Base-by-base conservation (phyloP, 768 basidiomycete species). In the Collybia sordida region DNA sequence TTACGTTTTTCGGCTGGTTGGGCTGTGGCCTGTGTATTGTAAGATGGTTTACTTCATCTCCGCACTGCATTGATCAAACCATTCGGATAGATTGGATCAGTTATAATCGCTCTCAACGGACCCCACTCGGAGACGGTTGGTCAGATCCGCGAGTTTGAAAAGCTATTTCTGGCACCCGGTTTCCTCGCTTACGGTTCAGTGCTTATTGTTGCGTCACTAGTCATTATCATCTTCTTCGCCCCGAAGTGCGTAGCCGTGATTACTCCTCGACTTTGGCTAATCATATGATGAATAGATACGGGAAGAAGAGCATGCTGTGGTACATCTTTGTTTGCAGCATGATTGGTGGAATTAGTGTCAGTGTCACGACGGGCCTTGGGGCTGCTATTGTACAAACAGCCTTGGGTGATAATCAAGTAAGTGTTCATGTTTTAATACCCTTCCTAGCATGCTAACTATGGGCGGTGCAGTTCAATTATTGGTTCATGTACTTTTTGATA, bases 1-100 rank as follows among this genome's bases (percentile, higher is more conserved):
- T 99, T 38, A 90, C 86, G 28, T 92, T 98, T 69, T 98, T 99
- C 64, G 96, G 97, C 42, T 98, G 95, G 94, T 76, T 98, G 54
- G 96, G 94, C 17, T 97, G 94, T 67, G 81, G 73, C 14, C 79
- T 98, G 15, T 96, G 93, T 69, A 92, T 98, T 61, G 87, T 93
- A 59, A 61, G 91, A 12, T 27, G 18, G 7, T 70, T 35, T 18
- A 49, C 0, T 6, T 41, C 42, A 21, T 40, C 41, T 36, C 36
- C 52, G 14, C 54, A 39, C 43, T 34, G 17, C 38, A 14, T 17
- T 7, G 3, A 47, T 22, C 22, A 21, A 28, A 50, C 27, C n/a
- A 35, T 41, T 45, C 41, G 44, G 6, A 23, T 55, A 89, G 87
- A 74, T 94, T 51, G 92, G 93, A 35, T 90, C 91, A 15, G 80